Base-by-base conservation (phyloP, 768 basidiomycete genomes). In the Boletus subparvulus region DNA sequence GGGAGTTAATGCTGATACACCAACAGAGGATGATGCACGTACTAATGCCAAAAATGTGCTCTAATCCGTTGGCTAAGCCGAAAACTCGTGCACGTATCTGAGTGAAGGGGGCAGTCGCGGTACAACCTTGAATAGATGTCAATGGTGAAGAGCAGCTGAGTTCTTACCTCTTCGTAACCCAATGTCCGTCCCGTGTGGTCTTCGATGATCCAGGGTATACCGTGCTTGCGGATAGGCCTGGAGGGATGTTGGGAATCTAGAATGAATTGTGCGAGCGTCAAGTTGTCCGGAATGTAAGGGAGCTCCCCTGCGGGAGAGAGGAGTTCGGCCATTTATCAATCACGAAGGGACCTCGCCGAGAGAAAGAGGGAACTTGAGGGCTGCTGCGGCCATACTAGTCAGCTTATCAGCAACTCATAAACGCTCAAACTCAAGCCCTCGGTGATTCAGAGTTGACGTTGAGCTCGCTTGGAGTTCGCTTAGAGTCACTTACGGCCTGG, bases 201-300 rank as follows among this genome's bases (percentile, higher is more conserved):
- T 36, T 80, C 79, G 30, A 80, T 70, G 41, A 80, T 55, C 75
- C 77, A 79, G 0, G 79, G 72, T 16, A 53, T 54, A 8, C 42
- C 64, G 28, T 55, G 50, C 21, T 55, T 58, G 33, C 68, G 66
- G 19, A 65, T 58, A 2, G 74, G 72, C 40, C 65, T 63, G 13
- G 52, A 59, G 10, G 69, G 70, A 47, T 75, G 72, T 10, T 74
- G 69, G 14, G 56, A 56, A 58, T 77, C 75, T 1, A 77, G 61
- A 30, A 74, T 62, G 60, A 77, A 76, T 55, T 77, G 75, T 24
- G 63, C 66, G 7, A 75, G 64, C 3, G 75, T 73, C 52, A 77
- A 50, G 51, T 75, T 66, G 44, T 77, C 76, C 13, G 76, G 73
- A n/a, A 77, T 68, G 43, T 48, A 19, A 33, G 80, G 70, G 40